Base-by-base conservation (phyloP, 345 rosid species). In the Hevea brasiliensis region DNA sequence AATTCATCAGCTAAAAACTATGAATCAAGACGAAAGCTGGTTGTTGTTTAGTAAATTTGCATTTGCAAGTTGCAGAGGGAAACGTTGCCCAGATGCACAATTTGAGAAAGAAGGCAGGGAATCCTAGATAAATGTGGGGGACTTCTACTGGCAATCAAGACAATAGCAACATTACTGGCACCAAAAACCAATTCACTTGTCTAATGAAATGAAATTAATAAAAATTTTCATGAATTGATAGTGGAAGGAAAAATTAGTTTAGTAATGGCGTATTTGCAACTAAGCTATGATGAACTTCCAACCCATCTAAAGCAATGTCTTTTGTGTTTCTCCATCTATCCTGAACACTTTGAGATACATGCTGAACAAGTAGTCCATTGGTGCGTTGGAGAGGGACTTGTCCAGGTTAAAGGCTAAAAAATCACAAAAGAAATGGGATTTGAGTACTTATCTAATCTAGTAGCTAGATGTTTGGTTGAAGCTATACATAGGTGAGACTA, bases 331-430 rank as follows among this genome's bases (percentile, higher is more conserved):
- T 74, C 84, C 57, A 77, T 81, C 26, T 81, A 77, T 60, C 81
- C 84, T 0, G 84, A 77, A 68, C 81, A 81, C 74, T 70, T 50
- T 17, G 74, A 65, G 15, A 71, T 81, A 59, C 40, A 35, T 18
- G 79, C 79, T 53, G 78, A 81, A 35, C 79, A 74, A 26, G 35
- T 81, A 37, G 66, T 77, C 51, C 61, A 74, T 71, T 81, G 81
- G 84, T 81, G 84, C 81, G 67, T 77, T 29, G 81, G 67, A n/a
- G 79, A 81, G 48, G 81, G 79, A 21, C 72, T 77, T 11, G 40
- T 77, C 10, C 76, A 70, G 24, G 40, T 32, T 1, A 45, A 56
- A 23, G 47, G 48, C 58, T 53, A 65, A 7, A 76, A 44, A 48
- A 70, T 74, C 3, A 73, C 81, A 20, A 54, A 62, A n/a, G 84